Base-by-base conservation (phyloP, 768 basidiomycete genomes). In the Agaricus blazei region DNA sequence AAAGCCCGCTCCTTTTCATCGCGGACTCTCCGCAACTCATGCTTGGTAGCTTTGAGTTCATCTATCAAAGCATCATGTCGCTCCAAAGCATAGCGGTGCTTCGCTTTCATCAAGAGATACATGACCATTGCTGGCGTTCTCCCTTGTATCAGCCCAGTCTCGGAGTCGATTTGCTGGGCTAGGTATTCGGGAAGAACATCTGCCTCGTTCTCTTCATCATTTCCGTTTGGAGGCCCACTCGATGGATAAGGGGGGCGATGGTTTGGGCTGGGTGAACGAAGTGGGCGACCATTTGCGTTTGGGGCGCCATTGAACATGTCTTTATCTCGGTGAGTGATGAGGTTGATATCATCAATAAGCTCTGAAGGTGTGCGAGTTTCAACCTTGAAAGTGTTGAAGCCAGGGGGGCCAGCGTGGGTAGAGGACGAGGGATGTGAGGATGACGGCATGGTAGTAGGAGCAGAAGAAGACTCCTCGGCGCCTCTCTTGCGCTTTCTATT, bases 81-180 rank as follows among this genome's bases (percentile, higher is more conserved):
- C 55, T 87, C 79, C 29, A 85, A 58, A 12, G 82, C 84, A 64
- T 85, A 88, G 48, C 73, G 74, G 66, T 87, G 78, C 64, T 92
- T 93, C 5, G 93, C 92, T 64, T 94, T 90, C 75, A 80, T 77
- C 58, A 71, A 77, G 59, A 71, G 74, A 67, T 94, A 95, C 75
- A 83, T 84, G 36, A 84, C 81, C 73, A 86, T 82, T 29, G 75
- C 71, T 0, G 82, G 85, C n/a, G 83, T 71, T n/a, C 86, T 79
- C 1, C 88, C 89, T 62, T 81, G 67, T 3, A 90, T 79, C n/a
- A 81, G 69, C 1, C 84, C 82, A 0, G 85, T 88, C 14, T 70
- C 67, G 0, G 82, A 79, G 62, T 84, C 80, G 58, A 75, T 72
- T 27, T 79, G 75, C 4, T 70, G 69, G 23, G 70, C 63, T 2